phyloP scores from a whole-genome alignment of 129 eudicot species.

The Helichrysum umbraculigerum region DNA sequence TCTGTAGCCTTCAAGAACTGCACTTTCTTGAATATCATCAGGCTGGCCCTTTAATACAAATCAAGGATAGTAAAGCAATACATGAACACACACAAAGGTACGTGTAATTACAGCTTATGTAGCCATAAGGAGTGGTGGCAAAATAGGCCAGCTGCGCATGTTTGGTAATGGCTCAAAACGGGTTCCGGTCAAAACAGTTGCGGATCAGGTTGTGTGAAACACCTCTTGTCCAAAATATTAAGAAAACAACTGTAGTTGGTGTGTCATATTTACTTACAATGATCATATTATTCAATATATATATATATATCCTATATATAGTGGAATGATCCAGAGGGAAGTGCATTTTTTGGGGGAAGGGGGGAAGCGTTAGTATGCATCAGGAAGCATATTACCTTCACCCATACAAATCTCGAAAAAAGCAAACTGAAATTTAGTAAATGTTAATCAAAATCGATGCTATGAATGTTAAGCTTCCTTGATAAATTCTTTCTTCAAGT shows the following conservation, averaged over 20 bases:
- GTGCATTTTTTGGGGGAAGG: no score
- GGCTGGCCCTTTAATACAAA: conserved; percentile 55
- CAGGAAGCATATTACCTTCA: no score
- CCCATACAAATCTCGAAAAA: no score
- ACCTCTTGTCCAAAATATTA: not conserved
- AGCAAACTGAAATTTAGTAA: no score
- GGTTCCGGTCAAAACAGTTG: not conserved
- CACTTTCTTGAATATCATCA: conserved; percentile 91
- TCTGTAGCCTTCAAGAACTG: conserved; percentile 86
- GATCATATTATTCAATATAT: not conserved
- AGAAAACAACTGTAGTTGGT: not conserved
- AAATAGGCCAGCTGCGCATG: not conserved
- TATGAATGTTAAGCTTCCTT: no score
- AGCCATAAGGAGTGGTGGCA: not conserved
- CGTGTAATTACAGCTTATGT: not conserved
- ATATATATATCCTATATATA: no score
- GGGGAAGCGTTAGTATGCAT: no score
- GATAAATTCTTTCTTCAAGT: no score
- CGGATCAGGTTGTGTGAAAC: not conserved
- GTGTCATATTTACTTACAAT: not conserved
- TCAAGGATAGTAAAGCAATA: conserved; percentile 22
- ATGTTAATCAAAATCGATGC: no score
- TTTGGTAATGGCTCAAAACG: not conserved
- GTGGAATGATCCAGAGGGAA: no score
- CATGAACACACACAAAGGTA: not conserved